A percentile compares a stretch with the other conserved stretches of the same genome.
These are phyloP conservation scores for Sporothrix brunneoviolacea DNA, from an alignment of 2,329 filamentous ascomycete genomes.

Conservation along the genomic window DNA sequence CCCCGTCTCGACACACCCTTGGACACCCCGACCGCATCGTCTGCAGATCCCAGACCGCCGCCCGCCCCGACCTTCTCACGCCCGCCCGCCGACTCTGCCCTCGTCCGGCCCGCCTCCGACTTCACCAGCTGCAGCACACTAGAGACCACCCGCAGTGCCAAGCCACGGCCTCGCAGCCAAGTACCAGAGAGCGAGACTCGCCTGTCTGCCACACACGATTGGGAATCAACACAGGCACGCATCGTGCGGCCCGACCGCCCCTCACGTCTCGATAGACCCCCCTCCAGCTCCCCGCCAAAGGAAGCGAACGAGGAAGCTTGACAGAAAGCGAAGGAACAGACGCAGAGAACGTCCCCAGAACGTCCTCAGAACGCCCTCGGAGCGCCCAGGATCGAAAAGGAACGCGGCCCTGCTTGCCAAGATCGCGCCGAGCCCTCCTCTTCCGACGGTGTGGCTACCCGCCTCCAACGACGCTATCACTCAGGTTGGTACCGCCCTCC, in stretches of 20 bases:
- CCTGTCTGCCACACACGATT: no score
- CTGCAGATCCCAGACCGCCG: no score
- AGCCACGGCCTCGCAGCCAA: background rate
- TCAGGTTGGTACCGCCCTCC: conserved; percentile 2
- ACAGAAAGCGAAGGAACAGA: background rate
- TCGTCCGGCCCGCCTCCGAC: background rate
- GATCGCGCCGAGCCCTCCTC: conserved; percentile 10
- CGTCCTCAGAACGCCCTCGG: no score
- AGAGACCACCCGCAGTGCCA: conserved; percentile 1
- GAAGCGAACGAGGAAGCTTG: background rate
- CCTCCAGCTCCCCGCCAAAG: background rate
- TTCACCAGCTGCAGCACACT: background rate
- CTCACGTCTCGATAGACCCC: no score
- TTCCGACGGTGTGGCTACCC: conserved; percentile 12
- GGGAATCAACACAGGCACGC: no score
- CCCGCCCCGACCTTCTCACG: no score
- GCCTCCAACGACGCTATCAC: conserved; percentile 4
- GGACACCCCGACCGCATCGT: background rate
- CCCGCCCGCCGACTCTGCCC: no score
- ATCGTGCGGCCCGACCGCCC: no score
- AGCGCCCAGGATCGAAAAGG: no score
- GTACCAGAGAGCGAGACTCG: no score
- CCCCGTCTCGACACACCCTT: no score
- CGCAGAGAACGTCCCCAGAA: background rate
- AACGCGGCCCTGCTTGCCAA: conserved; percentile 6